Conservation (phyloP, 306 rosid genomes). For the Acacia confusa region DNA sequence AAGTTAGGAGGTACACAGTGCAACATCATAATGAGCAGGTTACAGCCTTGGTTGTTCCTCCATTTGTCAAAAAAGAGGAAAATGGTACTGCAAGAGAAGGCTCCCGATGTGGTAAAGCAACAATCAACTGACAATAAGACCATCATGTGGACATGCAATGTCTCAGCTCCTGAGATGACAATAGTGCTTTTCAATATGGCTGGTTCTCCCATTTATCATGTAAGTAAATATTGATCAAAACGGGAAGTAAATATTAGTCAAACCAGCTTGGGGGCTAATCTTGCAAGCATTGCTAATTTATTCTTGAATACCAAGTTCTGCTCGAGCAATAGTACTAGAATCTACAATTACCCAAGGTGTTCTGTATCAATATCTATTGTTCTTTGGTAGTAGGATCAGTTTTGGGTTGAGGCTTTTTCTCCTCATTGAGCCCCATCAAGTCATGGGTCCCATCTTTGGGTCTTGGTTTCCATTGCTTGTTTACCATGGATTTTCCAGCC, state of each 20-base stretch:
- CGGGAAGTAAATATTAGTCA: background rate
- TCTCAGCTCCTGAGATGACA: slow-evolving; percentile 99
- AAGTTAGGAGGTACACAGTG: slow-evolving; percentile 92
- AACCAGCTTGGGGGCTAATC: background rate
- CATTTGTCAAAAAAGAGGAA: slow-evolving; percentile 69
- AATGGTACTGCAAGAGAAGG: slow-evolving; percentile 71
- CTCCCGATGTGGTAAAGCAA: slow-evolving; percentile 51
- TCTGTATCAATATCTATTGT: background rate
- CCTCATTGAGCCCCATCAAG: background rate
- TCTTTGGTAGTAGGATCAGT: background rate
- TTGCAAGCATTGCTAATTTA: background rate
- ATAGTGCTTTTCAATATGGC: slow-evolving; percentile 67
- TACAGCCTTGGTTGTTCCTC: slow-evolving; percentile 80
- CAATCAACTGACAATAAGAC: slow-evolving; percentile 60
- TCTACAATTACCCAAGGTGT: background rate
- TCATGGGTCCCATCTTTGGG: background rate
- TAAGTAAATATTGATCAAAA: slow-evolving; percentile 44
- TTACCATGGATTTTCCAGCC: background rate
- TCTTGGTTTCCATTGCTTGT: background rate
- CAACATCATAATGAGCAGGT: slow-evolving; percentile 81
- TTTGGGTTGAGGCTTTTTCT: background rate
- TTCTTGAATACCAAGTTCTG: background rate
- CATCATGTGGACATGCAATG: slow-evolving; percentile 94
- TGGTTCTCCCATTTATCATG: slow-evolving; percentile 84
- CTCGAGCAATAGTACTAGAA: background rate